These are phyloP conservation scores for Zymoseptoria pseudotritici DNA, from an alignment of 2,329 filamentous ascomycete genomes.

Conservation along the genomic window DNA sequence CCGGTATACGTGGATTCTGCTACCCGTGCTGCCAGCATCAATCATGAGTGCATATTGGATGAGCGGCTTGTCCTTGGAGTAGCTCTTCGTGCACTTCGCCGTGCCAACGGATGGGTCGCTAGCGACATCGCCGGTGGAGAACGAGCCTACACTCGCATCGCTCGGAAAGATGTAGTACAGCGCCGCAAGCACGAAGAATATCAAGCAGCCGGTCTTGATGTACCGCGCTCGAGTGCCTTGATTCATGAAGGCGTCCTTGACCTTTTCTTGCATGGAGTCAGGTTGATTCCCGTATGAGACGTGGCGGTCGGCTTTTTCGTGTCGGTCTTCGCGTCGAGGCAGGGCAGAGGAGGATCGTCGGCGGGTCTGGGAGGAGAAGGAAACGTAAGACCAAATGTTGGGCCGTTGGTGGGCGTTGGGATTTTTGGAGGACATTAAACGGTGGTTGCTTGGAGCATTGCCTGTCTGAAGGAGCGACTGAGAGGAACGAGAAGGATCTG, in stretches of 20 bases:
- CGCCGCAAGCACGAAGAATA: conserved; percentile 52
- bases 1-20: conserved; percentile 95
- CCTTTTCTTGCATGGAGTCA: conserved; percentile 28
- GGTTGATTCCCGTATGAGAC: conserved; percentile 19
- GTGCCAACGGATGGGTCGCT: conserved; percentile 57
- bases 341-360: conserved; percentile 47
- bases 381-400: conserved; percentile 47
- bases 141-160: conserved; percentile 13
- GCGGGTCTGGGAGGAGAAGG: conserved; percentile 41
- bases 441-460: not conserved
- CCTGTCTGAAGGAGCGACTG: conserved; percentile 1
- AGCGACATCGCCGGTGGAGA: conserved; percentile 35
- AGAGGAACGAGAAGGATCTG: not conserved
- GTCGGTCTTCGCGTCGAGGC: conserved; percentile 33
- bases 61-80: conserved; percentile 81
- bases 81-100: conserved; percentile 72
- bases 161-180: conserved; percentile 48
- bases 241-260: conserved; percentile 49
- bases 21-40: conserved; percentile 94
- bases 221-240: conserved; percentile 54
- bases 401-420: conserved; percentile 6
- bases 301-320: conserved; percentile 42
- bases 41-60: conserved; percentile 99
- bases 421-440: conserved; percentile 12
- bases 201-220: conserved; percentile 54